Base-by-base conservation (phyloP, 306 rosid species). In the Heteromeles arbutifolia region DNA sequence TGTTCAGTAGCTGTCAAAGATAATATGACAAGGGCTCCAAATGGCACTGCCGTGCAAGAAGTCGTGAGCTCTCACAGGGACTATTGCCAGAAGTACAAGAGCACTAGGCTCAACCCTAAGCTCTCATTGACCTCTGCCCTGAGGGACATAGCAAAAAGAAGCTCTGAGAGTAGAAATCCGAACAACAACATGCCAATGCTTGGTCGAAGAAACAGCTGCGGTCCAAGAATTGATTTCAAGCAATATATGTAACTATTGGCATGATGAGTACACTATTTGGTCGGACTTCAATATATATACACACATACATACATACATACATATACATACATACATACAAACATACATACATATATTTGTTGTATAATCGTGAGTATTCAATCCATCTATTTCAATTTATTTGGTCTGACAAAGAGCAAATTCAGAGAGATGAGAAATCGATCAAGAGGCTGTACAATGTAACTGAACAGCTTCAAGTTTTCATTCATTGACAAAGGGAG, bases 1-100 rank as follows among this genome's bases (percentile, higher is more conserved):
- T 90, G 93, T 78, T 87, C 88, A 14, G 93, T 86, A 66, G 96
- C 91, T 53, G 93, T 92, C 18, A 88, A 87, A 50, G 92, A 92
- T 14, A 87, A 28, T 65, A 71, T 75, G 31, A 22, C 24, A 10
- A 41, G 70, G 65, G 57, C 56, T 43, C 79, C 73, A 2, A 39
- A 31, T 5, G 14, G 43, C 11, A 61, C 24, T 21, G 39, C 74
- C 74, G 57, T 81, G 45, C 52, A 77, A 32, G 91, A 88, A 45
- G 93, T 92, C 22, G 63, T 90, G 70, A 73, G 75, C 54, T 53
- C 50, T 26, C 92, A 88, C 31, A 82, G 67, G 81, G 88, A 85
- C 0, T 83, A 90, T 57, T 90, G 86, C 80, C 77, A 80, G 59
- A 56, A 65, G n/a, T 90, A 80, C 76, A 88, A 80, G 69, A 72